Base-by-base conservation (phyloP, 164 flowering plant species). In the Malania oleifera region DNA sequence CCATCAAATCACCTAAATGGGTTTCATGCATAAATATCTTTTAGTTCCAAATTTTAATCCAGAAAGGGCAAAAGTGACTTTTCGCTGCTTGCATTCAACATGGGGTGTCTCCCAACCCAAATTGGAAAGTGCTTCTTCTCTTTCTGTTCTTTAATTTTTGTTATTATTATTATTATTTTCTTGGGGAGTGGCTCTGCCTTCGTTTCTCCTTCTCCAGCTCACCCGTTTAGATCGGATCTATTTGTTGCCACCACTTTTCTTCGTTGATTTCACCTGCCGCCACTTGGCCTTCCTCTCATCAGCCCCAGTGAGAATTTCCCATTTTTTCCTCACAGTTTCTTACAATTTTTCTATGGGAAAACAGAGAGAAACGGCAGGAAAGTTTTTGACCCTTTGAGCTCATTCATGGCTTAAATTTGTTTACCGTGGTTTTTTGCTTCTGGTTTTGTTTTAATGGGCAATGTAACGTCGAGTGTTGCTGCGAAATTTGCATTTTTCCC, bases 401-500 rank as follows among this genome's bases (percentile, higher is more conserved):
- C 9, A 9, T 31, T 31, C 35, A 31, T 31, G 35, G 4, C 9
- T 31, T 31, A 31, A 49, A 15, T n/a, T 27, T 41, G 26, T 18
- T 27, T 15, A 12, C 23, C n/a, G 23, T 38, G 13, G 25, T 1
- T 15, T 44, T 45, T 10, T 5, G 20, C 31, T 28, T 38, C 25
- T 64, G 62, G 66, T 43, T 61, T 41, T 20, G 54, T 10, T n/a
- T 57, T 34, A 60, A 91, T 91, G 98, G 98, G 98, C 17, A 88
- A 86, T 68, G 90, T 88, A 24, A 91, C 96, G 23, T 82, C 91
- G 11, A 71, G 57, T 40, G 89, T 91, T 58, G 98, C 95, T 12
- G 84, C 98, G 41, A 91, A 78, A 59, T 85, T 91, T 49, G 98
- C 98, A 19, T 91, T 91, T 67, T 91, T 91, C 46, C 98, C 98